Evolutionary conservation across 2,329 filamentous ascomycete genomes (phyloP).

Genomic region (Elsinoe batatas): DNA sequence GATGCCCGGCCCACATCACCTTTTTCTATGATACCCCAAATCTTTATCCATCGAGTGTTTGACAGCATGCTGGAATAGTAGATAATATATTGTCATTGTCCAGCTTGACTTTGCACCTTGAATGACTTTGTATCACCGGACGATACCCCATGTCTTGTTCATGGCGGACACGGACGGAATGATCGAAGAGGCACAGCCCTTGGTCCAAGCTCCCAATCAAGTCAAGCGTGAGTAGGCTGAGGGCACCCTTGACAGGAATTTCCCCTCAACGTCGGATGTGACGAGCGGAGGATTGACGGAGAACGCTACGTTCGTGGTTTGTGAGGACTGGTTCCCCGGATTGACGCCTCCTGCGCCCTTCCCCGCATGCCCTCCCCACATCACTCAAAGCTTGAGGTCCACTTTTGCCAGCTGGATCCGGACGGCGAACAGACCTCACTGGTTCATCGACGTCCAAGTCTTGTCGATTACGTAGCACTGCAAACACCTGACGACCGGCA

Average conservation of each 20-base stretch:
- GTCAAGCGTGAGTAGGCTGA: neutral
- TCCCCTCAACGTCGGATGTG: neutral
- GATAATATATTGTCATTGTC: neutral
- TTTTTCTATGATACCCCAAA: slow-evolving; percentile 10
- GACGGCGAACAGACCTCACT: slow-evolving; percentile 3
- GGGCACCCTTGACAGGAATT: neutral
- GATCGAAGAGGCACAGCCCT: neutral
- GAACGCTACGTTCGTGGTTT: slow-evolving; percentile 2
- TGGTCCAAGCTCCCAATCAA: neutral
- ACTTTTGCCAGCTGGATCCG: neutral
- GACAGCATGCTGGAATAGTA: neutral
- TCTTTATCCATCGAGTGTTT: neutral
- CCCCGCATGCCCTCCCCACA: neutral
- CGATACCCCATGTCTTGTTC: neutral
- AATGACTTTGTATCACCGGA: too few species aligned
- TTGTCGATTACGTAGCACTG: slow-evolving; percentile 8
- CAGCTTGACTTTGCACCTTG: too few species aligned
- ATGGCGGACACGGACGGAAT: neutral
- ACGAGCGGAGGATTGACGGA: neutral
- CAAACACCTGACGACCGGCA: neutral
- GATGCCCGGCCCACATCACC: neutral
- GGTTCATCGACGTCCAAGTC: neutral
- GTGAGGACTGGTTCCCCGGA: slow-evolving; percentile 6
- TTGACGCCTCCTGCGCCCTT: slow-evolving; percentile 3
- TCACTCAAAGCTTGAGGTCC: neutral